Evolutionary conservation across 306 rosid species (phyloP), one percentile per base, ranked within the genome.

Genomic region (Trifolium dubium): DNA sequence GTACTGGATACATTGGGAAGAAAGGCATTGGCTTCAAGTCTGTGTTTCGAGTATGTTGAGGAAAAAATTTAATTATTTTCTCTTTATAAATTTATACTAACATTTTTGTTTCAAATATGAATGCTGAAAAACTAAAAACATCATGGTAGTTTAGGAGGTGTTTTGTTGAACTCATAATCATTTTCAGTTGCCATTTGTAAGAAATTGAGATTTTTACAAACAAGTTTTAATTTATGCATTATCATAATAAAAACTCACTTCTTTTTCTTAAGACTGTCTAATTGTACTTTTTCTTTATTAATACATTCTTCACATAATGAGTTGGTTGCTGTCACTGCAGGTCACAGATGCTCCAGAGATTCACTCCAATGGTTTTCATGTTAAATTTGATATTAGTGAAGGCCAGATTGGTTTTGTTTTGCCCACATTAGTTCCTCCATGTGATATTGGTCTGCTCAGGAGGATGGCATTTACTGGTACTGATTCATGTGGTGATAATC

Each of bases 1-100:
- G 53, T 83, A 86, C 90, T 78, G 98, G 98, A 72, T 93, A 93
- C 80, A 93, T 93, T 62, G 98, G 98, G 73, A 79, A 89, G 88
- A 93, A 93, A 81, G 98, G 98, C 86, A 93, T 93, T 58, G 98
- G 98, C 77, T 93, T 93, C 82, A 93, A 93, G 82, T 93, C 98
- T 66, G 98, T 93, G 67, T 93, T 93, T 67, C 91, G 98, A 81
- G 98, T 91, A 91, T 39, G 94, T 82, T 19, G 6, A 41, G n/a
- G 30, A 55, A 41, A 40, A 37, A 18, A 30, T 63, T 60, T 5
- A 37, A 37, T 37, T 37, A 37, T 37, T 37, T 37, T 37, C 50
- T 13, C 15, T 44, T 12, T 3, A 44, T 14, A 44, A 44, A 23
- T 23, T 23, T 23, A 23, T 23, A 23, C 23, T 44, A 44, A 44